These are phyloP conservation scores for Lactarius hatsudake DNA, from an alignment of 768 basidiomycete genomes.

Conservation along the genomic window DNA sequence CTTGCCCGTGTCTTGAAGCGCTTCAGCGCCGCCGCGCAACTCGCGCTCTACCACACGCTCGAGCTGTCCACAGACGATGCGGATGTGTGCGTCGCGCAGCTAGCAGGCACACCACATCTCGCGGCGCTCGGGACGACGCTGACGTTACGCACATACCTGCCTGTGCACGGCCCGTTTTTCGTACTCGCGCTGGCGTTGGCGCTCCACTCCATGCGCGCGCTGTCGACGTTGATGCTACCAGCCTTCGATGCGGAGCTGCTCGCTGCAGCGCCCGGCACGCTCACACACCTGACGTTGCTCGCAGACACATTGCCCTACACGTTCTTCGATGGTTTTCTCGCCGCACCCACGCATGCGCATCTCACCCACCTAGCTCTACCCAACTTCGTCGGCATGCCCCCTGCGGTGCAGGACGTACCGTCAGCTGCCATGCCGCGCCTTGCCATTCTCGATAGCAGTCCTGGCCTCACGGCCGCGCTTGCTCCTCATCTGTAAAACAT, in stretches of 20 bases:
- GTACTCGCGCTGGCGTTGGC: constrained; percentile 33
- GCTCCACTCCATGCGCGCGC: constrained; percentile 34
- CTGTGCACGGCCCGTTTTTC: constrained; percentile 23
- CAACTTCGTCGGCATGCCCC: constrained; percentile 13
- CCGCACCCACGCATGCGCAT: constrained; percentile 27
- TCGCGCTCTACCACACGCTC: constrained; percentile 31
- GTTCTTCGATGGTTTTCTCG: constrained; percentile 32
- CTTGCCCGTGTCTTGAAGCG: constrained; percentile 31
- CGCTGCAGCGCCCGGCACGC: constrained; percentile 28
- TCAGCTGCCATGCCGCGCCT: constrained; percentile 25
- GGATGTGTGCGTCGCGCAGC: constrained; percentile 30
- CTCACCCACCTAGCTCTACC: constrained; percentile 23
- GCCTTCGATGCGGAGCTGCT: constrained; percentile 31
- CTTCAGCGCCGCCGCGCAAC: constrained; percentile 29
- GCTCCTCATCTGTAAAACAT: too few relatives aligned
- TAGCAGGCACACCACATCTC: constrained; percentile 31
- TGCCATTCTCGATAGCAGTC: constrained; percentile 29
- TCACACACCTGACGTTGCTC: constrained; percentile 30
- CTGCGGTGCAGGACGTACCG: constrained; percentile 20
- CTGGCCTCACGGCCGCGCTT: constrained; percentile 30
- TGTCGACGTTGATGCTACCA: constrained; percentile 32
- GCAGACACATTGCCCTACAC: constrained; percentile 29
- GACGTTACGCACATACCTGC: constrained; percentile 16
- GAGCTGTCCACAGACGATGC: constrained; percentile 23
- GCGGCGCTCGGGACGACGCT: constrained; percentile 33